phyloP scores from a whole-genome alignment of 345 rosid genomes.

The Cardamine chenopodiifolia region DNA sequence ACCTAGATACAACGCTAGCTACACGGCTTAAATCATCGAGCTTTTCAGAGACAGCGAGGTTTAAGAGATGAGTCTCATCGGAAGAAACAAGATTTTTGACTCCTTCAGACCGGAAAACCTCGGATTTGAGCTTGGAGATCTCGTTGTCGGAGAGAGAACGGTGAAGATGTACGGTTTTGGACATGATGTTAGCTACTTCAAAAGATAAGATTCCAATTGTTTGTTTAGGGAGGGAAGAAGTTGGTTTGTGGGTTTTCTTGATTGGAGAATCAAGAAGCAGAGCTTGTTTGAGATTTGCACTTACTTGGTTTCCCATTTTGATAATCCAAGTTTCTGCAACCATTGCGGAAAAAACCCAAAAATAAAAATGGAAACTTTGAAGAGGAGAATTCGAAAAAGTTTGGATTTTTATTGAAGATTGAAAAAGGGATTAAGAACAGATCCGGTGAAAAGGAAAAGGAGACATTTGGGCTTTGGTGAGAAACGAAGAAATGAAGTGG shows the following conservation, averaged over 20 bases:
- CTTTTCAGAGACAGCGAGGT: conserved; percentile 82
- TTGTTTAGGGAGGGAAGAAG: conserved; percentile 48
- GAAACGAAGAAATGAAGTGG: conserved; percentile 32
- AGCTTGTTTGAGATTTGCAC: conserved; percentile 82
- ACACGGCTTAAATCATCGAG: conserved; percentile 82
- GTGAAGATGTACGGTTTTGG: conserved; percentile 81
- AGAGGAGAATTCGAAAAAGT: conserved; percentile 23
- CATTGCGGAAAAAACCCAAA: conserved; percentile 46
- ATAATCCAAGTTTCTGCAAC: conserved; percentile 95
- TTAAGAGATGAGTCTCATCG: conserved; percentile 64
- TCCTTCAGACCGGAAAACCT: conserved; percentile 70
- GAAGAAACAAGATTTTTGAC: conserved; percentile 62
- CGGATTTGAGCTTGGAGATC: conserved; percentile 70
- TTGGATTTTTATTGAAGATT: background rate
- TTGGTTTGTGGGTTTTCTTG: conserved; percentile 43
- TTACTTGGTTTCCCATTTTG: conserved; percentile 96
- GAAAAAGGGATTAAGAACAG: conserved; percentile 27
- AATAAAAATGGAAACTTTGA: conserved; percentile 27
- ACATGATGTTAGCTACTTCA: conserved; percentile 89
- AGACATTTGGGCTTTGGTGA: conserved; percentile 19
- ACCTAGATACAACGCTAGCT: conserved; percentile 77
- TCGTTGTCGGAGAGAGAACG: conserved; percentile 77
- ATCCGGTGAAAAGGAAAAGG: conserved; percentile 20
- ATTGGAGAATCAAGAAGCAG: conserved; percentile 61
- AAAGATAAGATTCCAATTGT: conserved; percentile 83